Base-by-base conservation (phyloP, 371 early-diverging fungal species). In the Smittium mucronatum region DNA sequence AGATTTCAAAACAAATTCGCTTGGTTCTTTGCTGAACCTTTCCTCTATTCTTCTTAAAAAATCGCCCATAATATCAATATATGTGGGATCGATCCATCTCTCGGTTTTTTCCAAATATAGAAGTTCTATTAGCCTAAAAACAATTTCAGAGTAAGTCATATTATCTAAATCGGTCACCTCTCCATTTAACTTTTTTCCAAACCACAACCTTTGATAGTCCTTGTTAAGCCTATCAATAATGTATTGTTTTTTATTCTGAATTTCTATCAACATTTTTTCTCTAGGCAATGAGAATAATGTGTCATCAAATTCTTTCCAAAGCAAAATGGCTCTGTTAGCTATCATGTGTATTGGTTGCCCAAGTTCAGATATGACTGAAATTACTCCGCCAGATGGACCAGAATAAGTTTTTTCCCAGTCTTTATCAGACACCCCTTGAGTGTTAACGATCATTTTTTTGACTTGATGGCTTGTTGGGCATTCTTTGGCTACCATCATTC, bases 261-360 rank as follows among this genome's bases (percentile, higher is more conserved):
- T 77, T 58, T 84, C 86, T 69, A 84, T 76, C 17, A 86, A 65
- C 64, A 92, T 89, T 86, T 95, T 92, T 63, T 94, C 93, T 71
- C 84, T 82, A 58, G 96, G 94, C 57, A 93, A 84, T 58, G 78
- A 77, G 75, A 95, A 89, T 71, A 97, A 86, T 58, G 85, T 87
- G 70, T 92, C 90, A 74, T 93, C 91, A 71, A 97, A 81, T 76
- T 95, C 94, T 77, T 87, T 89, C 94, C 96, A 95, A 71, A 97
- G 82, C 72, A 82, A 80, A 36, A 94, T 91, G 72, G 93, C 96
- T 60, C 94, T 91, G 70, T 92, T 97, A 58, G 94, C 94, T 65
- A 95, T 83, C 82, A 93, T 95, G 84, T 97, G 97, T 71, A 93
- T 91, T 57, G 93, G 93, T 75, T 91, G 91, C 70, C 94, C 94